phyloP scores from a whole-genome alignment of 139 green algal genomes.

The Volvox africanus region DNA sequence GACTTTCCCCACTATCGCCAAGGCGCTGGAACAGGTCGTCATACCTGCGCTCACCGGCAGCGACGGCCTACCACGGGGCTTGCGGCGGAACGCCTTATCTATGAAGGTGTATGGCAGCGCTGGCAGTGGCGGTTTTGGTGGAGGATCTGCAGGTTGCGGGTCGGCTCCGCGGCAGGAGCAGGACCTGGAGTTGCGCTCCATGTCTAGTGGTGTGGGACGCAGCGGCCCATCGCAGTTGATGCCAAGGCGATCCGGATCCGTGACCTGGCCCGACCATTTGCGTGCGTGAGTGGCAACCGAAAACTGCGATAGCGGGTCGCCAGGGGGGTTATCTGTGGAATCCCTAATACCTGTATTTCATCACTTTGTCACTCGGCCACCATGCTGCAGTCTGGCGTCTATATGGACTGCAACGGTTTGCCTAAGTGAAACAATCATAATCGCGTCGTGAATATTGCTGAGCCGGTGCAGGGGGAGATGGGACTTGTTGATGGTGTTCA shows the following conservation, averaged over 20 bases:
- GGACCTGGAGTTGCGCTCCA: not conserved
- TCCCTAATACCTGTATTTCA: not conserved
- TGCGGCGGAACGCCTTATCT: not conserved
- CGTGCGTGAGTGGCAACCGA: not conserved
- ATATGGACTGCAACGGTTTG: not conserved
- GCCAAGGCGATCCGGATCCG: not conserved
- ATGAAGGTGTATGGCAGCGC: not conserved
- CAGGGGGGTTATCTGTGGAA: not conserved
- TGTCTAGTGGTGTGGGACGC: not conserved
- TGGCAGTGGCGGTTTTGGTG: not conserved
- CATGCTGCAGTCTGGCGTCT: not conserved
- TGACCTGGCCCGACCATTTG: not conserved
- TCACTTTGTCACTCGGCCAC: not conserved
- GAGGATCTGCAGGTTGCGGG: not conserved
- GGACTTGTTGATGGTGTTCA: no score
- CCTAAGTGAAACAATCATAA: not conserved
- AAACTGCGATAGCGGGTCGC: no score
- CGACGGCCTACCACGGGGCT: not conserved
- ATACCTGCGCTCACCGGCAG: not conserved
- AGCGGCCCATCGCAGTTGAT: not conserved
- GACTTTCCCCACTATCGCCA: not conserved
- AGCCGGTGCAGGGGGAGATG: no score
- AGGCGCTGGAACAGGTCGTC: not conserved
- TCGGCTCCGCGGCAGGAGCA: not conserved
- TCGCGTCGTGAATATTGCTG: not conserved